Evolutionary conservation across 2,329 filamentous ascomycete genomes (phyloP), one percentile per base, ranked within the genome.

Genomic region (Bertia moriformis): DNA sequence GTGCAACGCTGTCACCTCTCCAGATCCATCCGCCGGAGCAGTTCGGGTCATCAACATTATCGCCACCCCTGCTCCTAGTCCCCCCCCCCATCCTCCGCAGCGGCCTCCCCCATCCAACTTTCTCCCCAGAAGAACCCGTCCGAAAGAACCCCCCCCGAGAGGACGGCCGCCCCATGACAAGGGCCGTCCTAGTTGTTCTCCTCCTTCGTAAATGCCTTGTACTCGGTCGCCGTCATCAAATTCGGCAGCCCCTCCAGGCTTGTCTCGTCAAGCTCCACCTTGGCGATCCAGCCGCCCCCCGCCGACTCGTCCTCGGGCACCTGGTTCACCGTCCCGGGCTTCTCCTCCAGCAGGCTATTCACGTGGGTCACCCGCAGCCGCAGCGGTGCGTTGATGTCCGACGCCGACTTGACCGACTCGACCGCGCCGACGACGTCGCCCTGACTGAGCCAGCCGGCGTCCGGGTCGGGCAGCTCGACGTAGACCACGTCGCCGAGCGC

Each of bases 371-470:
- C 75, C 49, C 66, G 82, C 55, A 89, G 89, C 39, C 71, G 65
- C 48, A 95, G 73, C 14, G 91, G 91, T 13, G 86, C 79, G 65
- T 94, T 82, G 67, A 98, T 94, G 59, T 98, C 91, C 46, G 85
- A 89, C n/a, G 91, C 91, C 45, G 83, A 91, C 71, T 98, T 98
- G 61, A 98, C 91, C 2, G 87, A 95, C 68, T 98, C 91, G 50
- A 98, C 89, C 43, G 89, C 87, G 48, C 91, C 91, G 49, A 96
- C 83, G 46, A 82, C 71, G 55, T 96, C 89, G 52, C 87, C 87
- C 41, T 78, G 72, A 42, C 63, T 61, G 44, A 93, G 71, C 51
- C 80, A 27, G 22, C 7, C 73, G 49, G 78, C 66, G 47, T 76
- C 80, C 41, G 69, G 56, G 48, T 79, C 68, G 41, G 91, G 91